phyloP scores from a whole-genome alignment of 257 asterid species.

The Nyctanthes arbortristis region DNA sequence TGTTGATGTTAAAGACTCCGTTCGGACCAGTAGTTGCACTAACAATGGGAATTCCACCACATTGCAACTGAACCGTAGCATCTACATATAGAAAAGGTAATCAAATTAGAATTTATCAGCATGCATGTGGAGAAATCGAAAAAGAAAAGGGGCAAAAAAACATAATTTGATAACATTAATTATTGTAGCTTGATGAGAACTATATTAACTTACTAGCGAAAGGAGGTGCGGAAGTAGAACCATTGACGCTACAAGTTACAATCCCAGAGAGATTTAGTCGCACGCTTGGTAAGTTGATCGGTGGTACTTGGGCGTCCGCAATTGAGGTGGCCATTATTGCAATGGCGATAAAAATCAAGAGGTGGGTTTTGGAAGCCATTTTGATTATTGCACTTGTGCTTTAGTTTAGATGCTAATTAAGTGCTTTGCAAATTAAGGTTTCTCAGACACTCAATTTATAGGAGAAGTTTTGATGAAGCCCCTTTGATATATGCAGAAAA shows the following conservation, averaged over 20 bases:
- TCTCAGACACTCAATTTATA: neutral
- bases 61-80: neutral
- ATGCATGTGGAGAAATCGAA: neutral
- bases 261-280: too few species aligned
- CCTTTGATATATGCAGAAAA: too few species aligned
- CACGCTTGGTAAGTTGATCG: too few species aligned
- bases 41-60: neutral
- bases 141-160: too few species aligned
- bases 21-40: neutral
- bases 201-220: neutral
- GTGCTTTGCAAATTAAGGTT: neutral
- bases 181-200: too few species aligned
- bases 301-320: too few species aligned
- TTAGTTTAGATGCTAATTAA: neutral
- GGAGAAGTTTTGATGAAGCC: neutral
- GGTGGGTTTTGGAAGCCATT: neutral
- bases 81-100: neutral
- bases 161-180: too few species aligned
- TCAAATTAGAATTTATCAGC: neutral
- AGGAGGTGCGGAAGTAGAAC: neutral
- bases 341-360: neutral
- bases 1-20: neutral
- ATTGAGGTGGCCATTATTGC: too few species aligned
- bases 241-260: too few species aligned
- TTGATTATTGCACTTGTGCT: neutral